Percentiles rank a stretch among this genome's conserved stretches.
These are phyloP conservation scores for Saccharomycopsis crataegensis DNA, from an alignment of 1,139 yeast genomes.

Conservation along the genomic window DNA sequence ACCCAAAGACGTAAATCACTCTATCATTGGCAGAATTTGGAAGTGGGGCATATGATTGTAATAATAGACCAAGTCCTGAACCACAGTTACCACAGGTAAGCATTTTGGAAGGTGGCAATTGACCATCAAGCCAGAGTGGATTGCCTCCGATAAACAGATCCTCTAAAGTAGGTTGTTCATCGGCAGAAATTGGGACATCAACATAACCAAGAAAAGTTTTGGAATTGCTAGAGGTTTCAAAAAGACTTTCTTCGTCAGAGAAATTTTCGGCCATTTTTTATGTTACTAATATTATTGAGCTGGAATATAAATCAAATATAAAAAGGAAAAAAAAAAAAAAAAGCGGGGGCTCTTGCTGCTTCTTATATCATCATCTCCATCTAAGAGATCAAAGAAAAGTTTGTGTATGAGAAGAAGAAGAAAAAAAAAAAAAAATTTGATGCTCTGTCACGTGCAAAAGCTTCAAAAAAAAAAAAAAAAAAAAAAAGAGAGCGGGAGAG, in stretches of 20 bases:
- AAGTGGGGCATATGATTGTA: constrained; percentile 77
- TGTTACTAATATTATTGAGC: neutral
- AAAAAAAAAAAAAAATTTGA: neutral
- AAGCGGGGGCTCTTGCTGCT: too few species aligned
- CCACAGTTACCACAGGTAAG: constrained; percentile 61
- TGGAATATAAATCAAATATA: neutral
- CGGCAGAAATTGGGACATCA: constrained; percentile 42
- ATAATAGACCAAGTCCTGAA: constrained; percentile 52
- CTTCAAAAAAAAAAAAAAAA: neutral
- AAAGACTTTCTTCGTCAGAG: constrained; percentile 8
- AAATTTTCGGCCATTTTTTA: constrained; percentile 9
- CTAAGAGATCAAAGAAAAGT: too few species aligned
- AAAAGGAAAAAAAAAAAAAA: neutral
- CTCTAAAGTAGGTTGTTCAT: constrained; percentile 48
- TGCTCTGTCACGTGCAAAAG: neutral
- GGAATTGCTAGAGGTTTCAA: constrained; percentile 1
- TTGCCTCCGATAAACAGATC: constrained; percentile 79
- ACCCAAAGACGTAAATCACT: constrained; percentile 70
- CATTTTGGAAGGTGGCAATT: constrained; percentile 26
- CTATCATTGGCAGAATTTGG: constrained; percentile 72
- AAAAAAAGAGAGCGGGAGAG: neutral
- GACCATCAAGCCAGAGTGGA: constrained; percentile 36
- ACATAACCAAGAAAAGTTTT: constrained; percentile 51
- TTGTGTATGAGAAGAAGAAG: neutral
- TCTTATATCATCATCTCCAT: too few species aligned